phyloP scores from a whole-genome alignment of 2,329 filamentous ascomycete genomes.

The Nothopassalora personata region DNA sequence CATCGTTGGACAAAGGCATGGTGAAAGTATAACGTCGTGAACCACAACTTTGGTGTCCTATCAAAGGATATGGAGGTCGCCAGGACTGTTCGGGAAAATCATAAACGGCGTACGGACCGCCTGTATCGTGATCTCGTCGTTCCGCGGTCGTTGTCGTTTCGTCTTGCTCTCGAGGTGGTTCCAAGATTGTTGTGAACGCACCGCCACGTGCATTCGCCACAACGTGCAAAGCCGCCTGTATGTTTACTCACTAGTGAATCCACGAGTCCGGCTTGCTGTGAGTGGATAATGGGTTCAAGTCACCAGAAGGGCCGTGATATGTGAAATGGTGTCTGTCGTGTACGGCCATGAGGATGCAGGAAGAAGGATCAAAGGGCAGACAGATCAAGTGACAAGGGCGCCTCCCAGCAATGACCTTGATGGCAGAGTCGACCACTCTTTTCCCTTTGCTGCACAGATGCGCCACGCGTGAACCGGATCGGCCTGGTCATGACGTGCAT shows the following conservation, averaged over 20 bases:
- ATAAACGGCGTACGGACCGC: neutral
- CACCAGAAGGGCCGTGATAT: neutral
- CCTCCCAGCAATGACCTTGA: neutral
- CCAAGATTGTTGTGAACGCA: neutral
- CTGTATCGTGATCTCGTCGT: neutral
- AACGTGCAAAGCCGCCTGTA: neutral
- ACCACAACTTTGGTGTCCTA: neutral
- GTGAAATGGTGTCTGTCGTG: neutral
- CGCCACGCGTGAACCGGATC: neutral
- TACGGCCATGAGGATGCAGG: neutral
- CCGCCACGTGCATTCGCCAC: slow-evolving; percentile 6
- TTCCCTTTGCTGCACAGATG: neutral
- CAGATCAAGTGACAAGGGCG: slow-evolving; percentile 1
- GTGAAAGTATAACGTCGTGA: slow-evolving; percentile 11
- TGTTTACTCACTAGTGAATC: neutral
- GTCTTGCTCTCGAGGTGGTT: neutral
- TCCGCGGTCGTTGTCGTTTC: neutral
- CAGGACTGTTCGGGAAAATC: neutral
- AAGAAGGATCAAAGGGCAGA: neutral
- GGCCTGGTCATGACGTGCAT: neutral
- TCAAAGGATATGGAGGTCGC: neutral
- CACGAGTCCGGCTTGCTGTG: neutral
- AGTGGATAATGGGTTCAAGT: neutral
- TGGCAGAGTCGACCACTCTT: slow-evolving; percentile 1
- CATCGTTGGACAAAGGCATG: slow-evolving; percentile 66